Percentiles rank a stretch among this genome's conserved stretches.
These are phyloP conservation scores for Sugiyamaella qingdaonensis DNA, from an alignment of 805 yeast species.

Conservation along the genomic window DNA sequence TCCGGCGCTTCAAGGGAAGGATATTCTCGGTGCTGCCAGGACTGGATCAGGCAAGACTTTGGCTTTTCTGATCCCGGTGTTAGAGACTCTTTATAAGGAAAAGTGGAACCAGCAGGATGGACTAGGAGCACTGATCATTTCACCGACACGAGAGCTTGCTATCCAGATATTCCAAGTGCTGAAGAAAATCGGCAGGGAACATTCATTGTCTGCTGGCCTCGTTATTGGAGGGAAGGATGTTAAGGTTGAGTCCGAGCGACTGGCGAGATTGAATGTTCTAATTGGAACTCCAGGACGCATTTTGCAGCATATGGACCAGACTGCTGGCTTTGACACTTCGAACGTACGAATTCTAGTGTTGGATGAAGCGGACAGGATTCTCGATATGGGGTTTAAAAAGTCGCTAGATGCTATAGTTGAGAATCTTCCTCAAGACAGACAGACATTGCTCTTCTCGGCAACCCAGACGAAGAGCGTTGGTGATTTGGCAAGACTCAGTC, in stretches of 20 bases:
- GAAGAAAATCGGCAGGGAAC: slow-evolving; percentile 71
- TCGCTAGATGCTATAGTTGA: slow-evolving; percentile 76
- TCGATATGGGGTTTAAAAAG: slow-evolving; percentile 89
- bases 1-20: slow-evolving; percentile 67
- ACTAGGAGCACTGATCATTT: slow-evolving; percentile 80
- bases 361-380: slow-evolving; percentile 89
- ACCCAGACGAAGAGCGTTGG: slow-evolving; percentile 80
- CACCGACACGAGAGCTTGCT: slow-evolving; percentile 90
- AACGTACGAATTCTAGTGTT: slow-evolving; percentile 75
- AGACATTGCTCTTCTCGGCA: slow-evolving; percentile 81
- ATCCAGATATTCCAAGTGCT: slow-evolving; percentile 87
- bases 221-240: slow-evolving; percentile 94
- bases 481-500: slow-evolving; percentile 76
- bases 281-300: slow-evolving; percentile 92
- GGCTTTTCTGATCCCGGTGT: slow-evolving; percentile 77
- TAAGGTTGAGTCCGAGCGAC: slow-evolving; percentile 73
- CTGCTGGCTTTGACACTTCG: slow-evolving; percentile 69
- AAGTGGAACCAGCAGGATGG: slow-evolving; percentile 83
- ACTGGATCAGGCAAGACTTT: slow-evolving; percentile 91
- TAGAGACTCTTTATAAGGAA: slow-evolving; percentile 56
- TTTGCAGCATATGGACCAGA: slow-evolving; percentile 86
- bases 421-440: slow-evolving; percentile 75
- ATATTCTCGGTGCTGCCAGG: slow-evolving; percentile 80
- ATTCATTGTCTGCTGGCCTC: slow-evolving; percentile 78
- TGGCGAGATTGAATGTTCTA: slow-evolving; percentile 71